Evolutionary conservation across 805 yeast species (phyloP).

Genomic region (Hagleromyces aurorensis): DNA sequence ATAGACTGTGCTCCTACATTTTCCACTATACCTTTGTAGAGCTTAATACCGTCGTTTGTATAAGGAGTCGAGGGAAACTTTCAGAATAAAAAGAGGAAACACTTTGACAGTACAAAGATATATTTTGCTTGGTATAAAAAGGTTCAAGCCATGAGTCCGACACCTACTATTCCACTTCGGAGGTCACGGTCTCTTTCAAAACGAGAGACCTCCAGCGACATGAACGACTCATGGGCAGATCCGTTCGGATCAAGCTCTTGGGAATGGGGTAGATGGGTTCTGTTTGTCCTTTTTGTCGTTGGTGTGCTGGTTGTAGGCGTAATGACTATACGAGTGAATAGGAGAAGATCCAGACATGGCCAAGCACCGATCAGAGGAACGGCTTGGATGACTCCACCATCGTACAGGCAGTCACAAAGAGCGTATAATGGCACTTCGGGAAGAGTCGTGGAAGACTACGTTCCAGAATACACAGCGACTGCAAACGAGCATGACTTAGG

Average conservation of each 20-base stretch:
- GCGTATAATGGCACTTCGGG: conserved; percentile 35
- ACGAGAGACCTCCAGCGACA: conserved; percentile 6
- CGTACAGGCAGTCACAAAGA: conserved; percentile 57
- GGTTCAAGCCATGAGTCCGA: no score
- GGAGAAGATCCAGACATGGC: conserved; percentile 37
- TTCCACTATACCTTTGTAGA: no score
- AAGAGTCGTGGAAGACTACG: conserved; percentile 38
- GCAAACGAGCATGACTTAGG: conserved; percentile 74
- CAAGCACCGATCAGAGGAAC: conserved; percentile 64
- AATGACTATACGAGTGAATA: conserved; percentile 32
- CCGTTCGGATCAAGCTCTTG: conserved; percentile 13
- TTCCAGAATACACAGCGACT: conserved; percentile 60
- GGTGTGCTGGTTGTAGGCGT: conserved; percentile 6
- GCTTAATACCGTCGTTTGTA: no score
- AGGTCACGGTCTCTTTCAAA: no score
- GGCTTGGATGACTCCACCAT: conserved; percentile 83
- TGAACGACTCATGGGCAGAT: conserved; percentile 8
- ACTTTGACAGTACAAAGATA: no score
- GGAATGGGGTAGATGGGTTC: conserved; percentile 31
- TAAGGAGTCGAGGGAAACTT: no score
- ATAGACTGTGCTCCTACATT: no score
- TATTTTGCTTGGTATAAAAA: no score
- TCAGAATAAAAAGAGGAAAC: no score
- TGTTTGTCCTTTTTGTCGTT: conserved; percentile 17
- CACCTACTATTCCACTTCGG: no score